Percentiles rank a stretch among this genome's conserved stretches.
phyloP scores from a whole-genome alignment of 169 alveolate genomes.

The Plasmodium fragile region DNA sequence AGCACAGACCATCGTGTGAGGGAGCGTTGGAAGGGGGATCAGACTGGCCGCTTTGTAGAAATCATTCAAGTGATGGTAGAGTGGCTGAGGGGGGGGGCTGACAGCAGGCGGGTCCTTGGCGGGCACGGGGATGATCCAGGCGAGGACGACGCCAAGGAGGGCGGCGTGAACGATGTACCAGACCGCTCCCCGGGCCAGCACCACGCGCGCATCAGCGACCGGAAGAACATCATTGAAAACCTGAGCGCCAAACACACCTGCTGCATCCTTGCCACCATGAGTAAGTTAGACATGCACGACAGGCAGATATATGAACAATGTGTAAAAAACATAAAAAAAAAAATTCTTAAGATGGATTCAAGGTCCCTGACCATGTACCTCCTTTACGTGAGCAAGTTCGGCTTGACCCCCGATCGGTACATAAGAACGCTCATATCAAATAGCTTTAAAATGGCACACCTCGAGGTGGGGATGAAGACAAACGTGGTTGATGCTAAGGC shows the following conservation, averaged over 20 bases:
- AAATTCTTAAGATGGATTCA: slow-evolving; percentile 35
- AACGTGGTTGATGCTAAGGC: neutral
- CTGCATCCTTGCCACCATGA: slow-evolving; percentile 18
- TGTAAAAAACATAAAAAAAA: slow-evolving; percentile 43
- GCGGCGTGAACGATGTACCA: neutral
- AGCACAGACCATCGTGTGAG: neutral
- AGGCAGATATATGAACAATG: slow-evolving; percentile 24
- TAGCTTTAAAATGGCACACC: slow-evolving; percentile 9
- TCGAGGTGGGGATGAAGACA: neutral
- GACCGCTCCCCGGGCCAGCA: neutral
- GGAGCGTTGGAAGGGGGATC: neutral
- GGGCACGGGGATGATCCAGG: neutral
- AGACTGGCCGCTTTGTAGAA: neutral
- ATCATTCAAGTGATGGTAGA: neutral
- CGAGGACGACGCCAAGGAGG: neutral
- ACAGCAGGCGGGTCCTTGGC: neutral
- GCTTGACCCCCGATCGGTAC: slow-evolving; percentile 28
- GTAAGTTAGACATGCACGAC: slow-evolving; percentile 44
- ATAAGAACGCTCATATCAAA: slow-evolving; percentile 13
- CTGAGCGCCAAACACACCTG: slow-evolving; percentile 36
- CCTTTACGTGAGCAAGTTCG: slow-evolving; percentile 54
- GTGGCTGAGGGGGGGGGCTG: neutral
- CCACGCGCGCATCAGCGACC: neutral
- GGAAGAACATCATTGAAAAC: slow-evolving; percentile 37
- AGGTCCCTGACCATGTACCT: slow-evolving; percentile 55